phyloP scores from a whole-genome alignment of 345 rosid species.

The Microthlaspi erraticum region DNA sequence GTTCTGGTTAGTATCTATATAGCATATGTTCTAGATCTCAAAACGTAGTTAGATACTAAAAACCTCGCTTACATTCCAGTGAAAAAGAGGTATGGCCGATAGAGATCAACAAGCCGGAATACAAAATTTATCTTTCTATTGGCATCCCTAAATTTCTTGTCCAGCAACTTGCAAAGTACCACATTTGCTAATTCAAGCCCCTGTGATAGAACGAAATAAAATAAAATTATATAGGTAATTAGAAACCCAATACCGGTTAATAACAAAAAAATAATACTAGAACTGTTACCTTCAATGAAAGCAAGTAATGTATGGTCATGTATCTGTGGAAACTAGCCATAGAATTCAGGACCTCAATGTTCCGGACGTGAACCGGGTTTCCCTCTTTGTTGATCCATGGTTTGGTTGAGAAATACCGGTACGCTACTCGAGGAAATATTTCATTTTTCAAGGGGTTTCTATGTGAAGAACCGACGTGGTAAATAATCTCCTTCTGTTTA shows the following conservation, averaged over 20 bases:
- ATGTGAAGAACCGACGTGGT: slow-evolving; percentile 80
- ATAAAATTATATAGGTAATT: neutral
- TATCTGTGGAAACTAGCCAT: slow-evolving; percentile 81
- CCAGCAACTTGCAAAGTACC: slow-evolving; percentile 36
- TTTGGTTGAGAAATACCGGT: slow-evolving; percentile 58
- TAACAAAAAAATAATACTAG: no score
- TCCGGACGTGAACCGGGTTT: slow-evolving; percentile 59
- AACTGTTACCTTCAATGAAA: slow-evolving; percentile 61
- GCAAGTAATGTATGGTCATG: slow-evolving; percentile 68
- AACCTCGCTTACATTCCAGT: slow-evolving; percentile 35
- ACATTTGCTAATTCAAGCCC: slow-evolving; percentile 40
- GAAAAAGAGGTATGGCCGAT: slow-evolving; percentile 44
- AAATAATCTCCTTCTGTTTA: slow-evolving; percentile 47
- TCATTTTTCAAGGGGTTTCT: slow-evolving; percentile 54
- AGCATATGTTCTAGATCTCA: neutral
- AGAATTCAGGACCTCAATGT: slow-evolving; percentile 49
- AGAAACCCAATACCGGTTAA: neutral
- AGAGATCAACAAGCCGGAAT: slow-evolving; percentile 39
- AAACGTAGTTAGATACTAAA: neutral
- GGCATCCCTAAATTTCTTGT: neutral
- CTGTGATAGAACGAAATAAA: slow-evolving; percentile 14
- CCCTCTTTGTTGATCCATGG: slow-evolving; percentile 92
- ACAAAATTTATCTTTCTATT: slow-evolving; percentile 20
- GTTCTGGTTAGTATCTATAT: neutral
- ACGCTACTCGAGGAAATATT: slow-evolving; percentile 51